Base-by-base conservation (phyloP, 2,329 filamentous ascomycete genomes). In the Macrophomina pseudophaseolina region DNA sequence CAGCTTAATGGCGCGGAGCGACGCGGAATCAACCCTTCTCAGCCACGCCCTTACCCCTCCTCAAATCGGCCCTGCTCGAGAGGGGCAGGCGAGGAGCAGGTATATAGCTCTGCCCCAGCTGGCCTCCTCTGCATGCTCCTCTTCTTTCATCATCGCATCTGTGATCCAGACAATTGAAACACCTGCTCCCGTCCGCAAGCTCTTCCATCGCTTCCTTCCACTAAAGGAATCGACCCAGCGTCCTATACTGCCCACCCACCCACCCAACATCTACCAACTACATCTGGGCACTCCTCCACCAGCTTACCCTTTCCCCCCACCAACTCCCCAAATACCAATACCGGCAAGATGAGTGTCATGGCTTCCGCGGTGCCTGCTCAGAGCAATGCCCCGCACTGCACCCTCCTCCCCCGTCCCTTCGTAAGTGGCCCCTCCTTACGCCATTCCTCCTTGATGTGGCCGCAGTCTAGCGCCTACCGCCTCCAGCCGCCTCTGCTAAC, bases 331-430 rank as follows among this genome's bases (percentile, higher is more conserved):
- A 35, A 35, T 42, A 54, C 52, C 53, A 66, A 66, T 35, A 64
- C 53, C 64, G 64, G 14, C 64, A 66, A 60, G 33, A 66, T 66
- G 64, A 66, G 64, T 66, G 64, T 56, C 44, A 40, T 66, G n/a
- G 16, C 64, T 46, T 33, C 38, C 44, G 44, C 63, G 40, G 51
- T 49, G 52, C 28, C 53, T 38, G 38, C 63, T 23, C 48, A 46
- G 48, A 49, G 32, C 42, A 51, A 51, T 32, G 53, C 51, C 12
- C 59, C 59, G 7, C 59, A 63, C 59, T 63, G 59, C n/a, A 14
- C 59, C 5, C 44, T 63, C 18, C 59, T 63, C 9, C 59, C 59
- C 44, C 44, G 48, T 5, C 59, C 59, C 44, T 59, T 32, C 56
- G 59, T 63, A 51, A 48, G 40, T 49, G 35, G 11, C 28, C 28